These are phyloP conservation scores for Pseudonitzschia pungens DNA, from an alignment of 108 stramenopile genomes.

Conservation along the genomic window DNA sequence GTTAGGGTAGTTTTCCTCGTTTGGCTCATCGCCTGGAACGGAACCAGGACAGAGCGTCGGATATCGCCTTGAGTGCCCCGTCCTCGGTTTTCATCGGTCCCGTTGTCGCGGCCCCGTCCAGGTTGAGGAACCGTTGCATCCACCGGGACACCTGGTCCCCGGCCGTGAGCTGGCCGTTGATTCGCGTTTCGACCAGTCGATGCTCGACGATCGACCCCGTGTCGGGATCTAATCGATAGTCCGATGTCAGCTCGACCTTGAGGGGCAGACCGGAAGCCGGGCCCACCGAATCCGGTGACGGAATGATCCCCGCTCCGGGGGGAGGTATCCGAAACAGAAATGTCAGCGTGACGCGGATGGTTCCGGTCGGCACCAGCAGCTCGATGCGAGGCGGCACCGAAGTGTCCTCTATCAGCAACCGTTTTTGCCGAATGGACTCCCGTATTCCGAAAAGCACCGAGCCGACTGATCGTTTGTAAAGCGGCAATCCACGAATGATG, in stretches of 20 bases:
- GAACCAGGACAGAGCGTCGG: constrained; percentile 22
- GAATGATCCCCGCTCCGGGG: constrained; percentile 9
- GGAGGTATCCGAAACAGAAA: constrained; percentile 20
- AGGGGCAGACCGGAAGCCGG: constrained; percentile 48
- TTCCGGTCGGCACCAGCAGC: constrained; percentile 7
- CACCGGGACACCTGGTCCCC: constrained; percentile 61
- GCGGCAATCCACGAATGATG: constrained; percentile 42
- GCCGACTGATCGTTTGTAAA: constrained; percentile 52
- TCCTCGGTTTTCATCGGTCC: neutral
- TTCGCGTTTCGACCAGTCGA: constrained; percentile 58
- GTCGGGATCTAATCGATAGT: constrained; percentile 51
- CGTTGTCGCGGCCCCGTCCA: neutral
- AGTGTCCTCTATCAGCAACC: neutral
- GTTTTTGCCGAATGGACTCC: constrained; percentile 34
- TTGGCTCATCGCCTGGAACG: neutral
- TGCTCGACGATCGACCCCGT: constrained; percentile 62
- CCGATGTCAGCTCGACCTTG: constrained; percentile 57
- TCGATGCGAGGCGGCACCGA: constrained; percentile 20
- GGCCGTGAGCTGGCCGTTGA: constrained; percentile 74
- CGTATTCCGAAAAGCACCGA: constrained; percentile 46
- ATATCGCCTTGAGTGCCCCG: constrained; percentile 9
- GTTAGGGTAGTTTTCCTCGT: too few species aligned
- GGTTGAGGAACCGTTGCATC: constrained; percentile 32
- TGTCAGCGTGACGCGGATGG: constrained; percentile 9
- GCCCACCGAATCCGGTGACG: neutral